Evolutionary conservation across 148 eudicot species (phyloP), one percentile per base, ranked within the genome.

Genomic region (Linanthus parryae): DNA sequence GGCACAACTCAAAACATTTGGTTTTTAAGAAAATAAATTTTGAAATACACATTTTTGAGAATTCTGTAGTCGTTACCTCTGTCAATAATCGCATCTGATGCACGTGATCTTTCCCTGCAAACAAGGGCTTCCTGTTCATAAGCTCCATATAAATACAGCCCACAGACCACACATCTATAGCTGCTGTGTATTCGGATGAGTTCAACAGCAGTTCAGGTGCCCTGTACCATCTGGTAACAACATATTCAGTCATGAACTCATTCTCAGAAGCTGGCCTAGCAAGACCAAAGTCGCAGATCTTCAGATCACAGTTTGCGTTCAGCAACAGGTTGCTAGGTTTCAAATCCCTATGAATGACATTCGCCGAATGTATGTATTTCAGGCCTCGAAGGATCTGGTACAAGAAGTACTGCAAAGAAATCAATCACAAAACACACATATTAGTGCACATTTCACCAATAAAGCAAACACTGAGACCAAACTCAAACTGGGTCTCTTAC

Each of bases 61-160:
- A 5, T 31, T 31, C 21, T 7, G 11, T 23, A 10, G 5, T 7
- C 23, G 15, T 44, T 72, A 88, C 97, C 97, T 88, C 94, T 18
- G 85, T 88, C 65, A 88, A 52, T 29, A 88, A 58, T 50, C 85
- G 80, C 89, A 88, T 74, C 68, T 88, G 97, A 72, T 84, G 70
- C 16, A 84, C 84, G 44, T 88, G 97, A 65, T 88, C 94, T 60
- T 54, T 79, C 34, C 97, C 97, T 0, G 94, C 70, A 56, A 88
- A 84, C 58, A 88, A 54, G 44, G 97, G 97, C 62, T 63, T 81
- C 57, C 82, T 68, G 54, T 74, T 88, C 89, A 84, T 81, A 23
- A 88, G 81, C 68, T 88, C 97, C 97, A 88, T 84, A 62, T 57
- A 88, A 50, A 88, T 84, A 69, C 96, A 88, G 52, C 96, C 96